Evolutionary conservation across 495 filamentous ascomycete genomes (phyloP), one percentile per base, ranked within the genome.

Genomic region (Talaromyces ruber): DNA sequence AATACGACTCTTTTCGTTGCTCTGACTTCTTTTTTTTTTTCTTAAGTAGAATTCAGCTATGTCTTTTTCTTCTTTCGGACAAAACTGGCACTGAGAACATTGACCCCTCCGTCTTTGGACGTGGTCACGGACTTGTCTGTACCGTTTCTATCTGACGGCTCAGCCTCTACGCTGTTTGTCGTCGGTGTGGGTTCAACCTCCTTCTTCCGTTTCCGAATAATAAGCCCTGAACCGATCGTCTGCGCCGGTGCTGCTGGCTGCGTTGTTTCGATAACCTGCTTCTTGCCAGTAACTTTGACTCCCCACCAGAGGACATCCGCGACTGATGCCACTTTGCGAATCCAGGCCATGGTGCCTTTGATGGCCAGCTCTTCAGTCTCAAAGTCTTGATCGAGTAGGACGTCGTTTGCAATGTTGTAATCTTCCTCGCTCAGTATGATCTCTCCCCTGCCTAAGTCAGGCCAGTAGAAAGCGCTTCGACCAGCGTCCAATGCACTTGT

Each of bases 381-480:
- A 72, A 97, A 97, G 70, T 97, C 91, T 14, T 93, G 82, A 25
- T 88, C 84, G n/a, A 97, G 81, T 1, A 98, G 78, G 34, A 91
- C 74, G 65, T 95, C 88, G 61, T 86, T 83, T n/a, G 87, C 84
- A 9, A 84, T 80, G 62, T 89, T 87, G 74, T 96, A 98, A 43
- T 86, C 84, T 59, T 79, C 79, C 37, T 90, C 86, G 39, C 80
- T 79, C 7, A 96, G 78, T 3, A 95, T 76, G 7, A 88, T 79
- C 21, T 88, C 77, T 7, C 90, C 91, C 45, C 90, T 81, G 53
- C 86, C 86, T 28, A 80, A 74, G 21, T 77, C 65, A 5, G 86
- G 87, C 90, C 88, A 94, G 63, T 74, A 79, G 66, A 88, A 94
- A 58, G 87, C 84, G 2, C 79, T 79, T 0, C 81, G 28, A 14